These are phyloP conservation scores for Inga leiocalycina DNA, from an alignment of 306 rosid species.

Conservation along the genomic window DNA sequence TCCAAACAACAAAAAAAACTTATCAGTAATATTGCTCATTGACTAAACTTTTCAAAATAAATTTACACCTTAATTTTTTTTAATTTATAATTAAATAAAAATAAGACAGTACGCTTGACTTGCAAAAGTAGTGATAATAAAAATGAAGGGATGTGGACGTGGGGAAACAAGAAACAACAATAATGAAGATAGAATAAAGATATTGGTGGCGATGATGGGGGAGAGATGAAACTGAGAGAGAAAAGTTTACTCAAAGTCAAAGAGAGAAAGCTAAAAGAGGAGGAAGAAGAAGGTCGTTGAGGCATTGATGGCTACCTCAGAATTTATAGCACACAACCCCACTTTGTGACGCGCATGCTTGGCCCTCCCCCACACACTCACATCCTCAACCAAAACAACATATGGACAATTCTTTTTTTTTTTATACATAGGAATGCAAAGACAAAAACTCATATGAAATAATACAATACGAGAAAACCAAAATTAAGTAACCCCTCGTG, in stretches of 20 bases:
- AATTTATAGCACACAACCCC: conserved; percentile 4
- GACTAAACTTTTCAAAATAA: too few relatives aligned
- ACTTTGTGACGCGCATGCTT: conserved; percentile 25
- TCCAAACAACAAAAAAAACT: too few relatives aligned
- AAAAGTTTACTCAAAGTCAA: conserved; percentile 25
- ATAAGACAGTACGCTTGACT: too few relatives aligned
- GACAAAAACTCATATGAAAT: too few relatives aligned
- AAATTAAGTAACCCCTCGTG: too few relatives aligned
- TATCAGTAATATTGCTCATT: too few relatives aligned
- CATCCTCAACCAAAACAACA: neutral
- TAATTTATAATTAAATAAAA: too few relatives aligned
- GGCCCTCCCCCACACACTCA: neutral
- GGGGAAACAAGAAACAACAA: neutral
- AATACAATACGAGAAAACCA: too few relatives aligned
- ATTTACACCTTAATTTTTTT: too few relatives aligned
- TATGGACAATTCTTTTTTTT: too few relatives aligned
- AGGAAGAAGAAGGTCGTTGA: neutral
- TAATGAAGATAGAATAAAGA: conserved; percentile 8
- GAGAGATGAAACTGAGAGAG: conserved; percentile 6
- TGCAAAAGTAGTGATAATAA: neutral
- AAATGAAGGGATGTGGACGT: conserved; percentile 17
- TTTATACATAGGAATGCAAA: too few relatives aligned
- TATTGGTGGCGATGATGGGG: conserved; percentile 13
- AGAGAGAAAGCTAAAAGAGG: neutral
- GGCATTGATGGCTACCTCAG: conserved; percentile 14